Percentiles rank a stretch among this genome's conserved stretches.
Conservation (phyloP, 805 yeast species). For the Candida sonorensis region DNA sequence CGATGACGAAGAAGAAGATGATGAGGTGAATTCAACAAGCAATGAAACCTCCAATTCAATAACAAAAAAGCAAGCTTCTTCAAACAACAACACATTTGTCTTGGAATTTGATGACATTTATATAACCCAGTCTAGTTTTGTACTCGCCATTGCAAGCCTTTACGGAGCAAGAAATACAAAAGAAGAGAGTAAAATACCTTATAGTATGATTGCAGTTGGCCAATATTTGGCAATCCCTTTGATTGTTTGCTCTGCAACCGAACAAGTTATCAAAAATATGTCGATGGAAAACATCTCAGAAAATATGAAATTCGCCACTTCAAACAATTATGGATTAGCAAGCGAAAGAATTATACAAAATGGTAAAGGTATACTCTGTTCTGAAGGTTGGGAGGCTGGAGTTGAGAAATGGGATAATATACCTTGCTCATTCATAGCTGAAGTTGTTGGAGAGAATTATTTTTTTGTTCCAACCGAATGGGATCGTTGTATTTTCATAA, state of each 20-base stretch:
- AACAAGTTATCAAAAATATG: slow-evolving; percentile 29
- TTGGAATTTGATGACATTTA: slow-evolving; percentile 34
- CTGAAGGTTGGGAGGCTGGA: slow-evolving; percentile 45
- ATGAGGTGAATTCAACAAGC: not conserved
- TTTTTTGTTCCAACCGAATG: slow-evolving; percentile 50
- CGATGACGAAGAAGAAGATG: slow-evolving; percentile 3
- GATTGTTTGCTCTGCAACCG: slow-evolving; percentile 38
- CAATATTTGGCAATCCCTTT: slow-evolving; percentile 41
- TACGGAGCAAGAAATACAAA: slow-evolving; percentile 36
- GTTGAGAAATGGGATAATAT: slow-evolving; percentile 40
- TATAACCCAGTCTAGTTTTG: slow-evolving; percentile 40
- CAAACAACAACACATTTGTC: slow-evolving; percentile 12
- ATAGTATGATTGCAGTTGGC: slow-evolving; percentile 41
- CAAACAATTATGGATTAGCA: slow-evolving; percentile 39
- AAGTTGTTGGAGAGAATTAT: slow-evolving; percentile 41
- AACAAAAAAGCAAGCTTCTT: slow-evolving; percentile 1
- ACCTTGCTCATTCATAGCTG: slow-evolving; percentile 35
- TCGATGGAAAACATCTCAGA: slow-evolving; percentile 30
- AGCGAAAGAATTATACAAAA: slow-evolving; percentile 39
- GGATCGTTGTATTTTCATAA: slow-evolving; percentile 45
- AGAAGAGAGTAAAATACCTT: slow-evolving; percentile 30
- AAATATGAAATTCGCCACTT: slow-evolving; percentile 35
- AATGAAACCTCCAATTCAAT: too few relatives aligned
- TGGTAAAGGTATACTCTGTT: slow-evolving; percentile 38
- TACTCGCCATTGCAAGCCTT: slow-evolving; percentile 37